These are phyloP conservation scores for Mucor velutinosus DNA, from an alignment of 371 early-diverging fungal species.

Conservation along the genomic window DNA sequence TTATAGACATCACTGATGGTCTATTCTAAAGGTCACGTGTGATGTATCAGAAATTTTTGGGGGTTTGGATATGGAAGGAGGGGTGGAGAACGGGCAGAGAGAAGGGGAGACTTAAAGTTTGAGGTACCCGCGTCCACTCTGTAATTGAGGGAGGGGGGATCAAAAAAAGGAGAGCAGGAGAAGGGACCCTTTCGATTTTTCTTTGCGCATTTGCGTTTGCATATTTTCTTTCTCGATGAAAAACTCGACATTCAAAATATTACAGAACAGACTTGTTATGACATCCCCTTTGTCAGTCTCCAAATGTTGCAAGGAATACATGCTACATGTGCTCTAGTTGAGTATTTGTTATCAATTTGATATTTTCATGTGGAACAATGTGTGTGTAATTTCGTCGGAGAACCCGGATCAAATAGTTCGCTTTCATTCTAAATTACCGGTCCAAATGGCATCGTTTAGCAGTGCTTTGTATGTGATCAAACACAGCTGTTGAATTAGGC, in stretches of 20 bases:
- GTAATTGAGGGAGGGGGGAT: background rate
- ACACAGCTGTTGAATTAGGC: too few relatives aligned
- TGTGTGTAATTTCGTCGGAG: slow-evolving; percentile 1
- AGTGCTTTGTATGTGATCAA: background rate
- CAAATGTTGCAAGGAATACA: background rate
- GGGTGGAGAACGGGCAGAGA: background rate
- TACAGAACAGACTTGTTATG: background rate
- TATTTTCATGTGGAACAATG: background rate
- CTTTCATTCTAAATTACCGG: background rate
- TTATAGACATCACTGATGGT: background rate
- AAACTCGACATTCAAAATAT: background rate
- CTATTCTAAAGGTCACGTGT: background rate
- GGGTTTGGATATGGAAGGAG: background rate
- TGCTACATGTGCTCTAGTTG: background rate
- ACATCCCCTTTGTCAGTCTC: background rate
- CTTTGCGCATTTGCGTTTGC: too few relatives aligned
- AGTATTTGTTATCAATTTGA: background rate
- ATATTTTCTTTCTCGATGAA: too few relatives aligned
- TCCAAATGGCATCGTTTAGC: background rate
- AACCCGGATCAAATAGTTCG: slow-evolving; percentile 1
- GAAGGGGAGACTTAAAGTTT: slow-evolving; percentile 3
- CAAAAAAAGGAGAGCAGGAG: background rate
- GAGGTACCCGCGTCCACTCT: slow-evolving; percentile 1
- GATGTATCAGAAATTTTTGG: background rate
- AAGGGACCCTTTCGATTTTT: too few relatives aligned